These are phyloP conservation scores for Aspergillus ochraceoroseus DNA, from an alignment of 2,329 filamentous ascomycete species.

Conservation along the genomic window DNA sequence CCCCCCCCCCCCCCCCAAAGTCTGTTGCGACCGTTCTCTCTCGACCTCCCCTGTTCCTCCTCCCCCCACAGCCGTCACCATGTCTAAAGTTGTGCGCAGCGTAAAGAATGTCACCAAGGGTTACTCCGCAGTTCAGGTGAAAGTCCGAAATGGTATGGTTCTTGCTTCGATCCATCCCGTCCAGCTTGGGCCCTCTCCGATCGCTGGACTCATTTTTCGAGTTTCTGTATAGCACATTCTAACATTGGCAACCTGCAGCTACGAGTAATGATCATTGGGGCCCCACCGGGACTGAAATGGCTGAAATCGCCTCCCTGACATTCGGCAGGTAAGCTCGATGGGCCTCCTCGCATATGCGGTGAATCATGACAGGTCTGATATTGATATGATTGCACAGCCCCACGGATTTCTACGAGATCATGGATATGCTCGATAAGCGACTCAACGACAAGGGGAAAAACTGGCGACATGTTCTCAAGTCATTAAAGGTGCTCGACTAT, in stretches of 20 bases:
- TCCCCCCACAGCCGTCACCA: constrained; percentile 39
- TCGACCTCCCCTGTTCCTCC: constrained; percentile 1
- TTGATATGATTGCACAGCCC: constrained; percentile 54
- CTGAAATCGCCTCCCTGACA: constrained; percentile 94
- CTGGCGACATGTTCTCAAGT: constrained; percentile 97
- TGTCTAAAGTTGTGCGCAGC: constrained; percentile 96
- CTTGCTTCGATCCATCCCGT: background rate
- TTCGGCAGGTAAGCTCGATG: constrained; percentile 76
- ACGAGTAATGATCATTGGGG: constrained; percentile 99
- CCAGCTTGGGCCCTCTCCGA: constrained; percentile 4
- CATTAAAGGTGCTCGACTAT: constrained; percentile 95
- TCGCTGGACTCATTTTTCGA: background rate
- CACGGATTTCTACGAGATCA: constrained; percentile 97
- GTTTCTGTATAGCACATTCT: background rate
- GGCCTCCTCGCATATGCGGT: background rate
- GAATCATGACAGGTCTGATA: background rate
- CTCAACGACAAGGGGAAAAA: constrained; percentile 99
- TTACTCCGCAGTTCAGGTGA: constrained; percentile 93
- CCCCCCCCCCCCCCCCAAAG: no score
- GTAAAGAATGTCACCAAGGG: constrained; percentile 99
- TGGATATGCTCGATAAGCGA: constrained; percentile 99
- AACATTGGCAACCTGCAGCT: constrained; percentile 51
- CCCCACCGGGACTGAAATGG: constrained; percentile 96
- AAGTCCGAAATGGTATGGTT: constrained; percentile 87
- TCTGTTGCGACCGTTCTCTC: constrained; percentile 5